Base-by-base conservation (phyloP, 495 filamentous ascomycete species). In the Stereocaulon alpinum region DNA sequence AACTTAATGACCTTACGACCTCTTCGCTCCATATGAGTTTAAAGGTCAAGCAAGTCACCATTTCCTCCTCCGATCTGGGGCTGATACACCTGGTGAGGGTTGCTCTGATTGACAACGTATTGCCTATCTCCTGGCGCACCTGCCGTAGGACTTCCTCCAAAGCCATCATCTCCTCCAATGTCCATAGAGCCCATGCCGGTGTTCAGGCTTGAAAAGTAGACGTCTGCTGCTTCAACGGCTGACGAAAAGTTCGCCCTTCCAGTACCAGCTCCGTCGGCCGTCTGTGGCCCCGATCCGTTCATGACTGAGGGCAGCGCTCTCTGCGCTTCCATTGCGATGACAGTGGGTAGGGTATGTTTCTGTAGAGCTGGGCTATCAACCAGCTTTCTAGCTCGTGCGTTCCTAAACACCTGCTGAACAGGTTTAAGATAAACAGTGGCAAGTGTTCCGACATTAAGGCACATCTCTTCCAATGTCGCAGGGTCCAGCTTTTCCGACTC, bases 391-490 rank as follows among this genome's bases (percentile, higher is more conserved):
- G 88, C 85, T 17, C 93, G 82, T 18, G 93, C 93, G 41, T 85
- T 84, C 53, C 93, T 83, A 79, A 99, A 97, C n/a, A 99, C 92
- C 55, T 94, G 91, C 66, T 96, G 88, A 6, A 97, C 93, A 6
- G 93, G 94, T 70, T 97, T 97, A 30, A 97, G 82, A 69, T 99
- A 99, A 56, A 99, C 91, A 5, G 93, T 97, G 7, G 93, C 92
- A 3, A 97, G 79, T 0, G 93, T 99, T 63, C 94, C 94, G 61
- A 99, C 89, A 70, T 91, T 91, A 48, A 97, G 81, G 69, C 94
- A 97, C 77, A 98, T 89, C 71, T 98, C 94, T 74, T 97, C 93
- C 22, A 98, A 81, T 0, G 93, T 97, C 30, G 76, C 81, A 0
- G 91, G 86, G 69, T 97, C 94, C 1, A 97, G 80, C 65, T 93